Base-by-base conservation (phyloP, 2,329 filamentous ascomycete species). In the Teratosphaeria viscida region DNA sequence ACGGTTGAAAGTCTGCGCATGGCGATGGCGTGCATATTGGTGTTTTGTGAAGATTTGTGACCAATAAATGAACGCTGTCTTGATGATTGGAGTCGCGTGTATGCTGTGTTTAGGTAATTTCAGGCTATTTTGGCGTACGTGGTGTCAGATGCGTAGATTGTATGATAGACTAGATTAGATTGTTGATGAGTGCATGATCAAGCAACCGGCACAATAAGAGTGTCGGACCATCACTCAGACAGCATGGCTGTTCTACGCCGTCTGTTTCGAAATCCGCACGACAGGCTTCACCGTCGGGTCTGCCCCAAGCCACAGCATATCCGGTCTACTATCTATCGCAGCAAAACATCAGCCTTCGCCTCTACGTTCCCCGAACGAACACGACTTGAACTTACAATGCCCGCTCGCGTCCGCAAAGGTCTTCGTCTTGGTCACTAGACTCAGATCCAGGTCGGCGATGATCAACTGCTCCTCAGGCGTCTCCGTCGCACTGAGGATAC, bases 261-360 rank as follows among this genome's bases (percentile, higher is more conserved):
- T n/a, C 52, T 53, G 29, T 23, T 59, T 59, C 6, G 53, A 23
- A 14, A 59, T 55, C 6, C 57, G 32, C 57, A 59, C 58, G 8
- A 56, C 54, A 16, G 58, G 49, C 32, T 59, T 59, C 37, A 32
- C 32, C 34, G 58, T 57, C 7, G 58, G 58, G 27, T 77, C 74
- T 7, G 73, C 73, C 10, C 77, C 78, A 23, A 81, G 65, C 79
- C 79, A 81, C 58, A 82, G 67, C 62, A 82, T 64, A 64, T 82
- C 80, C 2, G 80, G 79, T 43, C 79, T 68, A 55, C 73, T 76
- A 61, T 82, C 64, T 66, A 54, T 39, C 12, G 29, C 26, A 14
- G 34, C 26, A 14, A 43, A 16, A 6, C 23, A 32, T 60, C 37
- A 62, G 60, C 1, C 57, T 34, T 23, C 29, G 3, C 23, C 27